These are phyloP conservation scores for Trichoderma pleuroti DNA, from an alignment of 2,329 filamentous ascomycete genomes.

Conservation along the genomic window DNA sequence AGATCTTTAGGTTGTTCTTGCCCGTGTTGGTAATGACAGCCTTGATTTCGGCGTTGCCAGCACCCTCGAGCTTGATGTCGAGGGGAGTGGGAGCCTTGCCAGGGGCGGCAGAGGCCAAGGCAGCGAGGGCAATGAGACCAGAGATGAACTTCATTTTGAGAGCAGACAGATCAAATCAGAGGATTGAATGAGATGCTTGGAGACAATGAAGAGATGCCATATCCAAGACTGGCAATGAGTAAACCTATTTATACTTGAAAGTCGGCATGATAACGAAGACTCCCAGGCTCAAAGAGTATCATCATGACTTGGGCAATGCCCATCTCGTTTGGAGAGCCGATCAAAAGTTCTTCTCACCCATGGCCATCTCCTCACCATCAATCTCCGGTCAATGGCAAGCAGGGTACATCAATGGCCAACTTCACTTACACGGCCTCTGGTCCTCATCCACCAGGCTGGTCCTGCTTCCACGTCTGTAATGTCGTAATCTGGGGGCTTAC, in stretches of 20 bases:
- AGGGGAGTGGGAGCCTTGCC: slow-evolving; percentile 40
- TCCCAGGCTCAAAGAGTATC: neutral
- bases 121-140: slow-evolving; percentile 34
- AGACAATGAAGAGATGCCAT: neutral
- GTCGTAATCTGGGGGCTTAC: neutral
- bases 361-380: neutral
- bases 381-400: neutral
- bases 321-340: neutral
- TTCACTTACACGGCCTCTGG: neutral
- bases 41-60: slow-evolving; percentile 52
- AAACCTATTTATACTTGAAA: slow-evolving; percentile 4
- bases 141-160: slow-evolving; percentile 40
- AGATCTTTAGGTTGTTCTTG: slow-evolving; percentile 45
- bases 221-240: neutral
- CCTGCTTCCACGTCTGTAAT: neutral
- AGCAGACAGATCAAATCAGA: neutral
- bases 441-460: neutral
- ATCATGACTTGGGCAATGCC: neutral
- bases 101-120: slow-evolving; percentile 36
- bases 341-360: neutral
- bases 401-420: no score
- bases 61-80: slow-evolving; percentile 44
- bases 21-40: slow-evolving; percentile 53
- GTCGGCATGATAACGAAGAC: neutral
- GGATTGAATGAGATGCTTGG: neutral